Evolutionary conservation across 1,284 basidiomycete genomes (phyloP).

Genomic region (Ustilago lituana): DNA sequence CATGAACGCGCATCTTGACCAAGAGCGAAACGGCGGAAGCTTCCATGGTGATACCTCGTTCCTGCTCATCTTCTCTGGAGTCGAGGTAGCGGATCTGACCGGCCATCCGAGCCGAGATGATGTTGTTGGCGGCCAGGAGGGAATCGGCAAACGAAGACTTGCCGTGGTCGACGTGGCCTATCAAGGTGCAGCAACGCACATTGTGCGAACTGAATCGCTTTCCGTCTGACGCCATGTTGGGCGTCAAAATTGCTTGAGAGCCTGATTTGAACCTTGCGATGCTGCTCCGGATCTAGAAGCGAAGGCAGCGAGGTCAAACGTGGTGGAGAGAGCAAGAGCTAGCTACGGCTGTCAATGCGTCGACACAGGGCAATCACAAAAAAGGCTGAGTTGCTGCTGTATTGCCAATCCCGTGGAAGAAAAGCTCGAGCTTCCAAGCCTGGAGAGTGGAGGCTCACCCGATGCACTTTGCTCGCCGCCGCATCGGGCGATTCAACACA

Average conservation of each 20-base stretch:
- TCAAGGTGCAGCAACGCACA: slow-evolving; percentile 65
- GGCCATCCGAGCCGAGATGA: slow-evolving; percentile 92
- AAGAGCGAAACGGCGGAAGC: slow-evolving; percentile 78
- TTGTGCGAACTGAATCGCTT: slow-evolving; percentile 60
- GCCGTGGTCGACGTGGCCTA: slow-evolving; percentile 67
- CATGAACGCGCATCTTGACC: slow-evolving; percentile 61
- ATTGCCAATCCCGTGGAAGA: slow-evolving; percentile 1
- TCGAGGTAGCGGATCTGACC: slow-evolving; percentile 97
- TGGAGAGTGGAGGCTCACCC: slow-evolving; percentile 13
- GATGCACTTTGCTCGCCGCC: neutral
- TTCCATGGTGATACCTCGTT: slow-evolving; percentile 99
- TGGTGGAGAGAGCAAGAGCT: slow-evolving; percentile 1
- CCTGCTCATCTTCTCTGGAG: slow-evolving; percentile 94
- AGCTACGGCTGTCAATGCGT: neutral
- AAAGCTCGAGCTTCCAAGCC: neutral
- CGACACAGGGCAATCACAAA: no score
- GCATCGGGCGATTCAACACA: slow-evolving; percentile 3
- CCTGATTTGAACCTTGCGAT: slow-evolving; percentile 8
- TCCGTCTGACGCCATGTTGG: slow-evolving; percentile 33
- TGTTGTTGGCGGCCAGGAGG: slow-evolving; percentile 94
- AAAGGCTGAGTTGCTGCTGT: slow-evolving; percentile 12
- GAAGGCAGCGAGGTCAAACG: slow-evolving; percentile 5
- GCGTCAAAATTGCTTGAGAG: neutral
- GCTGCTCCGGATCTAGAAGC: neutral
- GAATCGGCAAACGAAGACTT: slow-evolving; percentile 83